Base-by-base conservation (phyloP, 768 basidiomycete species). In the Mycena capillaripes region DNA sequence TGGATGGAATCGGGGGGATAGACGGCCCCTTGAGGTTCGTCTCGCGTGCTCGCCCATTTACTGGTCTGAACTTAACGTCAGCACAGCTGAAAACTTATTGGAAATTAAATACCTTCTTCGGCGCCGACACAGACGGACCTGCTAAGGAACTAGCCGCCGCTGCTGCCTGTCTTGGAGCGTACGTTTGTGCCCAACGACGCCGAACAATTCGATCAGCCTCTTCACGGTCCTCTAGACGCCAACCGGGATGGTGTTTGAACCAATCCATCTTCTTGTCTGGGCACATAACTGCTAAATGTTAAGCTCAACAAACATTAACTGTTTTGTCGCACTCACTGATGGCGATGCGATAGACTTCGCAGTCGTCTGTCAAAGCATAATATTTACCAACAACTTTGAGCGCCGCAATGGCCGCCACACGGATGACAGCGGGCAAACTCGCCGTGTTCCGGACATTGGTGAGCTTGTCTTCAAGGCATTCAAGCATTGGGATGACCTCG, bases 201-300 rank as follows among this genome's bases (percentile, higher is more conserved):
- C 32, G 29, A 55, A 76, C 76, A 71, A 27, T 72, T 4, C 44
- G 29, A 27, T 50, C 44, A 1, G 46, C 44, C 46, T 63, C 61
- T 2, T 3, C n/a, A 17, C 44, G 44, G 16, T 63, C 61, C 29
- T n/a, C 56, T 1, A 21, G 57, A 16, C 23, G 27, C 64, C 64
- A 66, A 25, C 53, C 64, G n/a, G 50, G 73, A 67, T 57, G 66
- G 50, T 23, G 17, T 63, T 52, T 6, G 25, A 79, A 77, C 75
- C 78, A 77, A 29, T 74, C 44, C 8, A 76, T 11, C 64, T 77
- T 79, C 36, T 58, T 63, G 29, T 78, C 61, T 0, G 78, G 78
- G 25, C 80, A 79, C 78, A 81, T 77, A 17, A 77, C 80, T 80
- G 55, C 27, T 21, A 65, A 16, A 32, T 25, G 29, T 38, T 29